Conservation (phyloP, 257 asterid species). For the Linderniella brevidens region DNA sequence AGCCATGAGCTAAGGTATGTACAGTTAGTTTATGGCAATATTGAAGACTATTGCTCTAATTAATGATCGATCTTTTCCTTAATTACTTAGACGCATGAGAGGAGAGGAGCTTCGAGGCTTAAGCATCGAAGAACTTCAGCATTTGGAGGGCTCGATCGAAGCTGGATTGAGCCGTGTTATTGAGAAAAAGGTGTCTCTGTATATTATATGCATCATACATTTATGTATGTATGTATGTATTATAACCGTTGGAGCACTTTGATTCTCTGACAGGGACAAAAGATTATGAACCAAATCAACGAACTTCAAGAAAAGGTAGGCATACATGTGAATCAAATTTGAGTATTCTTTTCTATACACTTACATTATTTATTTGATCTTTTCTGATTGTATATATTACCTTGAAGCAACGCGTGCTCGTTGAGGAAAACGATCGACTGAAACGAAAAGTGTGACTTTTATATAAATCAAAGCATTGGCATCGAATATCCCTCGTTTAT, state of each 20-base stretch:
- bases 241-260: neutral
- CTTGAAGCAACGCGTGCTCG: slow-evolving; percentile 10
- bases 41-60: neutral
- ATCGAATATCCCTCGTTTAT: too few species aligned
- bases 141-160: slow-evolving; percentile 58
- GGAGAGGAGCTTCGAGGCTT: slow-evolving; percentile 84
- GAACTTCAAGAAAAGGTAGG: slow-evolving; percentile 69
- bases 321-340: neutral
- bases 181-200: slow-evolving; percentile 39
- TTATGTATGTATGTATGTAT: neutral
- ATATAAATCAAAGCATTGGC: too few species aligned
- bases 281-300: slow-evolving; percentile 46
- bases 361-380: too few species aligned
- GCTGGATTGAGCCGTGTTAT: slow-evolving; percentile 53
- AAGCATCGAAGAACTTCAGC: slow-evolving; percentile 62
- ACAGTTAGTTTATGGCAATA: neutral
- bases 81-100: slow-evolving; percentile 55
- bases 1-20: slow-evolving; percentile 50
- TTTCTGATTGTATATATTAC: too few species aligned
- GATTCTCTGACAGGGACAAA: slow-evolving; percentile 34
- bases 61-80: neutral
- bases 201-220: neutral
- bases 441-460: slow-evolving; percentile 36
- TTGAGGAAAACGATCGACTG: slow-evolving; percentile 51
- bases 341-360: too few species aligned